Percentiles rank a stretch among this genome's conserved stretches.
Evolutionary conservation across 768 basidiomycete species (phyloP).

Genomic region (Asterophora lycoperdoides): DNA sequence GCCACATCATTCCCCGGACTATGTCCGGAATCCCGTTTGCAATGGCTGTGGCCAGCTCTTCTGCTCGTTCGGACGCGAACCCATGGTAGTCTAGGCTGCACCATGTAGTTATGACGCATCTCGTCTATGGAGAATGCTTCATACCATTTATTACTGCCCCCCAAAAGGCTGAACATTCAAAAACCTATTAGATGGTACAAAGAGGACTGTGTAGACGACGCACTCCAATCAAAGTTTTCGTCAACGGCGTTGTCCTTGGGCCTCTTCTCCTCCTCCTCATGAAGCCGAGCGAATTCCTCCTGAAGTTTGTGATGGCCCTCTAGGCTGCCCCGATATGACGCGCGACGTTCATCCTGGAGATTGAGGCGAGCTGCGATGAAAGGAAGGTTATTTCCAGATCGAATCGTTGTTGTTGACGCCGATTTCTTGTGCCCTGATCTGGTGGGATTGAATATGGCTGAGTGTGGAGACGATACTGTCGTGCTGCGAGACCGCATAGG

Average conservation of each 20-base stretch:
- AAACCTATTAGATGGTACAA: not conserved
- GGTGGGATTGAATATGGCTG: slow-evolving; percentile 19
- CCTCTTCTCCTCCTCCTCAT: slow-evolving; percentile 46
- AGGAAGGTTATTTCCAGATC: slow-evolving; percentile 46
- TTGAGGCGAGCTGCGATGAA: slow-evolving; percentile 55
- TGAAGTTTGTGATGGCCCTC: slow-evolving; percentile 71
- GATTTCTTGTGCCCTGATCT: slow-evolving; percentile 55
- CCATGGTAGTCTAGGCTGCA: slow-evolving; percentile 69
- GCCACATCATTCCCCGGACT: slow-evolving; percentile 93
- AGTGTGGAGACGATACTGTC: slow-evolving; percentile 3
- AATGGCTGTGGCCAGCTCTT: slow-evolving; percentile 83
- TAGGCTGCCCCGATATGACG: slow-evolving; percentile 42
- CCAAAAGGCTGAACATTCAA: slow-evolving; percentile 76
- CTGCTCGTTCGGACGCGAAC: slow-evolving; percentile 76
- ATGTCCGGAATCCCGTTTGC: slow-evolving; percentile 88
- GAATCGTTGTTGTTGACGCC: slow-evolving; percentile 54
- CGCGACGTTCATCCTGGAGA: slow-evolving; percentile 39
- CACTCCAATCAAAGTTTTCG: slow-evolving; percentile 74
- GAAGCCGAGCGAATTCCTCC: slow-evolving; percentile 69
- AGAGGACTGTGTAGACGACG: slow-evolving; percentile 17
- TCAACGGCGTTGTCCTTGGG: slow-evolving; percentile 34
- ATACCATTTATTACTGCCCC: slow-evolving; percentile 85
- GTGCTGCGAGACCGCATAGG: slow-evolving; percentile 7
- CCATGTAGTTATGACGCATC: slow-evolving; percentile 3
- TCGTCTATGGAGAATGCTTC: slow-evolving; percentile 11